Evolutionary conservation across 2,329 filamentous ascomycete species (phyloP), one percentile per base, ranked within the genome.

Genomic region (Neopestalotiopsis sp.): DNA sequence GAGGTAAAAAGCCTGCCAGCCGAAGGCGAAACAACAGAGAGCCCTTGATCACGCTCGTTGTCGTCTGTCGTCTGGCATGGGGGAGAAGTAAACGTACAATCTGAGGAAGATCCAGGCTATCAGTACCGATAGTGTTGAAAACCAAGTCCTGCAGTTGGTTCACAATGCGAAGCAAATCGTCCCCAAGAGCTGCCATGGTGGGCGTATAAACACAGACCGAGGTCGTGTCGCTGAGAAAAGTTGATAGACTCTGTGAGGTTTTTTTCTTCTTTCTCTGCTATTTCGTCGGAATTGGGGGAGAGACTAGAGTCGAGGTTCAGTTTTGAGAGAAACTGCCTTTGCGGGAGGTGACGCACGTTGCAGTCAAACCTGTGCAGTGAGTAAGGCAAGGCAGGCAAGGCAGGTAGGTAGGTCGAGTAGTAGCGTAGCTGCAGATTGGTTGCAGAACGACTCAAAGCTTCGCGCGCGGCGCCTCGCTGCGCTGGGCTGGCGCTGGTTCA

Each of bases 51-150:
- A 28, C 24, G 24, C 24, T 28, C 24, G 24, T 28, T 45, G 3
- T 20, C 45, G 17, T 20, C 45, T n/a, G 24, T 52, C 17, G 17
- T n/a, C n/a, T 52, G 17, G 45, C 17, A 9, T 52, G 45, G 20
- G 45, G 20, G 45, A 24, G 45, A 52, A n/a, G 34, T 62, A 30
- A 28, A 85, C 90, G 79, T 91, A 98, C 96, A 88, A 99, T 99
- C 84, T 99, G 96, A 69, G 96, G 96, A 69, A 99, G 86, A 83
- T 99, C 96, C 71, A 99, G 89, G 66, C 95, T 98, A 82, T 99
- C 96, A 85, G 95, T 98, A 83, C 96, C 96, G 82, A 99, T 99
- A 75, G 96, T 99, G 85, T 99, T 99, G 87, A 99, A 99, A 78
- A 99, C 96, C 78, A 99, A 85, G 83, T 98, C 96, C 83, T 99